Base-by-base conservation (phyloP, 1,284 basidiomycete genomes). In the Lignosus rhinocerotis region DNA sequence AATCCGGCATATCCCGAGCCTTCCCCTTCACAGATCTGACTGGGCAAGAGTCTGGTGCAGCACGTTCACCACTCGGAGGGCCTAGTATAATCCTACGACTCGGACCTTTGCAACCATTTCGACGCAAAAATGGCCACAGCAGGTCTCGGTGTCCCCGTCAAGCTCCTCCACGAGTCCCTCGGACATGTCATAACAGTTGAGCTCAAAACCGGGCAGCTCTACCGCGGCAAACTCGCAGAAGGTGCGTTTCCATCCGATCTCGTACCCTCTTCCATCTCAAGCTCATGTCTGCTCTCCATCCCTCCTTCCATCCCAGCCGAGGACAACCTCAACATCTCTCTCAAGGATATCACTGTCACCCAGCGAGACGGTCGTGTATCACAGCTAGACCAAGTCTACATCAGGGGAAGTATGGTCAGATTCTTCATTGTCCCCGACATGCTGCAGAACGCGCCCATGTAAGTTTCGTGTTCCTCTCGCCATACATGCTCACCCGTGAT, bases 351-450 rank as follows among this genome's bases (percentile, higher is more conserved):
- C 70, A 98, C 96, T 21, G 97, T 98, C 25, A 99, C 97, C 11
- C 94, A 93, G 55, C 88, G 96, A 58, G 97, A 99, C 80, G 97
- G 97, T 48, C 93, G 97, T 70, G 94, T 99, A 44, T 96, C 96
- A n/a, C 97, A 99, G 75, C 83, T 99, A 55, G 96, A 99, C 80
- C 96, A 98, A 76, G 96, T 98, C 43, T 99, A 99, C 77, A 99
- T 99, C 69, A 85, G 97, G 66, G 97, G 97, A 65, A 96, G 93
- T 75, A 98, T 98, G 93, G 80, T 96, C 70, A 86, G 95, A 68
- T 98, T 98, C 82, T 96, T 98, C 80, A 98, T 99, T 73, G 97
- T 99, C 30, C 97, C 97, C 50, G 97, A 99, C 76, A 98, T 99
- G 91, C 82, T 99, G 66, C 93, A 98, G 72, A 98, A 99, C 74